Conservation (phyloP, 805 yeast species). For the Brettanomyces anomalus region DNA sequence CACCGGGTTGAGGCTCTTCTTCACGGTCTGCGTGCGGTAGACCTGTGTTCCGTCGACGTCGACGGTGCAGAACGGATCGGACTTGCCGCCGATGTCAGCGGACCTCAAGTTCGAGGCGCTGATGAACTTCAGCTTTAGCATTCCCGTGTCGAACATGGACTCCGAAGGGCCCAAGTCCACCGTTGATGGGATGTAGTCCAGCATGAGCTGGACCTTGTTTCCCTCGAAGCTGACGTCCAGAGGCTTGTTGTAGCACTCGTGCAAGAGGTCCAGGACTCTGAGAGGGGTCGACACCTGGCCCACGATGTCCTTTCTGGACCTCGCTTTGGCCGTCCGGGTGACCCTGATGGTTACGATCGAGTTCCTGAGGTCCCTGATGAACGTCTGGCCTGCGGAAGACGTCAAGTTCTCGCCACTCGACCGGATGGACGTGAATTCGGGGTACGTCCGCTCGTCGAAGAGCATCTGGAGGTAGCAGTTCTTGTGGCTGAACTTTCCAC, state of each 20-base stretch:
- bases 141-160: slow-evolving; percentile 61
- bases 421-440: slow-evolving; percentile 45
- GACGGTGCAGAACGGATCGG: slow-evolving; percentile 61
- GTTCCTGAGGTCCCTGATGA: slow-evolving; percentile 62
- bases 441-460: slow-evolving; percentile 56
- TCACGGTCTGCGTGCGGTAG: slow-evolving; percentile 50
- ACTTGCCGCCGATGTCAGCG: slow-evolving; percentile 66
- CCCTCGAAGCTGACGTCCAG: slow-evolving; percentile 34
- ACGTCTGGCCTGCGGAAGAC: slow-evolving; percentile 45
- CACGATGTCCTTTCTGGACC: slow-evolving; percentile 38
- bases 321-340: slow-evolving; percentile 42
- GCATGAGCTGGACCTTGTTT: slow-evolving; percentile 33
- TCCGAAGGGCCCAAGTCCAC: slow-evolving; percentile 48
- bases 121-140: slow-evolving; percentile 44
- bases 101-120: slow-evolving; percentile 46
- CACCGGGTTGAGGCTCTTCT: slow-evolving; percentile 60
- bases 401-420: slow-evolving; percentile 36
- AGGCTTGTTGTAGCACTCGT: slow-evolving; percentile 38
- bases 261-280: slow-evolving; percentile 46
- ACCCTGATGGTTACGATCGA: slow-evolving; percentile 49
- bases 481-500: slow-evolving; percentile 43
- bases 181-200: slow-evolving; percentile 55
- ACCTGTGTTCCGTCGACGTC: slow-evolving; percentile 44
- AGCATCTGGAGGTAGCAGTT: slow-evolving; percentile 43
- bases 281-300: slow-evolving; percentile 43